Evolutionary conservation across 345 rosid species (phyloP).

Genomic region (Populus ilicifolia): DNA sequence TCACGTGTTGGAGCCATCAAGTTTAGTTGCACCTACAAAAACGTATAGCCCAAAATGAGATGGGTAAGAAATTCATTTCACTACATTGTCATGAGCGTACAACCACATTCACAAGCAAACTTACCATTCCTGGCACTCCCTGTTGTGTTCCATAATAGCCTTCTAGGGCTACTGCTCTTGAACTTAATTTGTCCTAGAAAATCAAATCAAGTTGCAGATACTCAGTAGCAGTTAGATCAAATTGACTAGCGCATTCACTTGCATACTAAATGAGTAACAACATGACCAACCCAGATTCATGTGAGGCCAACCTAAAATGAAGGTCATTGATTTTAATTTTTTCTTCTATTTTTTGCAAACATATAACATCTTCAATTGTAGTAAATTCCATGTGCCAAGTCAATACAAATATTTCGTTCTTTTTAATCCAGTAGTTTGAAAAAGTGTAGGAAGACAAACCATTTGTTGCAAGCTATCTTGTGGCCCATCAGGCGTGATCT

Average conservation of each 20-base stretch:
- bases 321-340: not conserved
- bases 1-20: slow-evolving; percentile 60
- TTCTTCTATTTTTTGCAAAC: not conserved
- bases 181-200: slow-evolving; percentile 46
- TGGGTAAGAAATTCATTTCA: not conserved
- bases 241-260: not conserved
- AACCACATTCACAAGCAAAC: slow-evolving; percentile 8
- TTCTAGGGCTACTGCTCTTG: slow-evolving; percentile 46
- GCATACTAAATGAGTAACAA: not conserved
- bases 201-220: not conserved
- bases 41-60: slow-evolving; percentile 1
- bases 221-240: not conserved
- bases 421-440: not conserved
- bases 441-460: slow-evolving; percentile 35
- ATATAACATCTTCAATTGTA: not conserved
- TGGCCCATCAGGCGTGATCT: slow-evolving; percentile 41
- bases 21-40: slow-evolving; percentile 55
- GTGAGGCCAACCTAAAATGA: not conserved
- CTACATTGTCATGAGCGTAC: not conserved
- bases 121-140: slow-evolving; percentile 49
- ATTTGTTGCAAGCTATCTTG: slow-evolving; percentile 64
- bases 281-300: not conserved
- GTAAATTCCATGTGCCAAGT: not conserved
- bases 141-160: slow-evolving; percentile 48
- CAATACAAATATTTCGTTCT: no score